These are phyloP conservation scores for Ogataea ganodermae DNA, from an alignment of 805 yeast genomes.

Conservation along the genomic window DNA sequence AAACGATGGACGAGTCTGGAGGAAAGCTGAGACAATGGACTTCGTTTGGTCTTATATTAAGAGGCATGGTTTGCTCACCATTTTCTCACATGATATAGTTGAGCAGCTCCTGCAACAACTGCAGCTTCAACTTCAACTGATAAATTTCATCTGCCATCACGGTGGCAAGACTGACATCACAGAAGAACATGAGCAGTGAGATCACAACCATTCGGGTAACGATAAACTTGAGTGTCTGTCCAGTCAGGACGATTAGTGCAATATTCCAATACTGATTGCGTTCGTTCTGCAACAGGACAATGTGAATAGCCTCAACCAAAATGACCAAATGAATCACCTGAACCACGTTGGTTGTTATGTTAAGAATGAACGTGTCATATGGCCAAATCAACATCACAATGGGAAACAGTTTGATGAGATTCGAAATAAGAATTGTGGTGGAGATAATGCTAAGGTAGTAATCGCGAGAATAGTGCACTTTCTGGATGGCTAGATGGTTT, in stretches of 20 bases:
- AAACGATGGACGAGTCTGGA: too few relatives aligned
- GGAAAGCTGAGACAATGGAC: not conserved
- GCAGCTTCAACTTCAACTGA: conserved; percentile 26
- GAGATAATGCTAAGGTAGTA: conserved; percentile 48
- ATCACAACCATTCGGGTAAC: conserved; percentile 24
- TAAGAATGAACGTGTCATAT: conserved; percentile 72
- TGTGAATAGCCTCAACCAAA: conserved; percentile 36
- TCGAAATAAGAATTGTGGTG: conserved; percentile 71
- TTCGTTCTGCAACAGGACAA: conserved; percentile 29
- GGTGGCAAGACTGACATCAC: conserved; percentile 22
- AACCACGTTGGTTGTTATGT: conserved; percentile 36
- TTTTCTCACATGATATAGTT: conserved; percentile 8
- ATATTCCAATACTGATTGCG: conserved; percentile 34
- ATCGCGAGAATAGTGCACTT: conserved; percentile 38
- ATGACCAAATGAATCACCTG: conserved; percentile 34
- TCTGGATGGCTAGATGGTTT: conserved; percentile 12
- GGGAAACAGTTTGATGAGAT: conserved; percentile 82
- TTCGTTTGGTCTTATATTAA: not conserved
- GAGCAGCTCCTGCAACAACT: conserved; percentile 26
- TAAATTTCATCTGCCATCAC: conserved; percentile 29
- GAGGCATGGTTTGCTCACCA: not conserved
- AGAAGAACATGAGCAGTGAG: conserved; percentile 23
- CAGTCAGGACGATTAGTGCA: conserved; percentile 25
- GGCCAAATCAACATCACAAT: conserved; percentile 96
- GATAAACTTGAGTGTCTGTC: conserved; percentile 27